Conservation (phyloP, 2,329 filamentous ascomycete genomes). For the Plectosphaerella cucumerina region DNA sequence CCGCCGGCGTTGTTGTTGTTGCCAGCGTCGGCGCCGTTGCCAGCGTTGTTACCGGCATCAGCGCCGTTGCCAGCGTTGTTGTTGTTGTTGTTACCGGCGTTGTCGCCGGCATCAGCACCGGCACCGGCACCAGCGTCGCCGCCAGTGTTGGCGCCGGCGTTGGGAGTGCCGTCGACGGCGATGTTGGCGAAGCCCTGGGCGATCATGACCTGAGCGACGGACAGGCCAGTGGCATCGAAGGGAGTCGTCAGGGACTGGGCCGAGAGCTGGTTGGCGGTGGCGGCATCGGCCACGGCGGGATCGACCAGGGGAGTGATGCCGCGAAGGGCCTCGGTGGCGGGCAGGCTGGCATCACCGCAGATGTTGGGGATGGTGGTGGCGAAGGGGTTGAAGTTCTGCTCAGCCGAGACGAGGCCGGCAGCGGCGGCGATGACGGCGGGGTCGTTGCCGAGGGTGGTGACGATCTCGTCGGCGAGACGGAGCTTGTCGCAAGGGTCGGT, state of each 20-base stretch:
- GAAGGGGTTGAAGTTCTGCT: constrained; percentile 72
- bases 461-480: constrained; percentile 59
- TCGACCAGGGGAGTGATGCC: constrained; percentile 67
- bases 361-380: constrained; percentile 55
- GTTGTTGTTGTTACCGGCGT: constrained; percentile 22
- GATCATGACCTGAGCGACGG: constrained; percentile 59
- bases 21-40: constrained; percentile 1
- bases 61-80: neutral
- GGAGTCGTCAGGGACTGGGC: constrained; percentile 45
- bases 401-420: constrained; percentile 58
- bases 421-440: constrained; percentile 58
- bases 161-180: constrained; percentile 36
- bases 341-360: constrained; percentile 60
- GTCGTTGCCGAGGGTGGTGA: constrained; percentile 55
- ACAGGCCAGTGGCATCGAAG: constrained; percentile 56
- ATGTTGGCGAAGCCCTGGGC: constrained; percentile 63
- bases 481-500: constrained; percentile 67
- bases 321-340: constrained; percentile 54
- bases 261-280: constrained; percentile 57
- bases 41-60: constrained; percentile 4
- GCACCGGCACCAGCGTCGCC: constrained; percentile 5
- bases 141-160: constrained; percentile 21
- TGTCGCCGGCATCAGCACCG: constrained; percentile 8
- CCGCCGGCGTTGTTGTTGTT: constrained; percentile 6
- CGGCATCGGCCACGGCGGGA: constrained; percentile 54